A percentile compares a stretch with the other conserved stretches of the same genome.
Conservation (phyloP, 164 flowering plant species). For the Vitis cinerea region DNA sequence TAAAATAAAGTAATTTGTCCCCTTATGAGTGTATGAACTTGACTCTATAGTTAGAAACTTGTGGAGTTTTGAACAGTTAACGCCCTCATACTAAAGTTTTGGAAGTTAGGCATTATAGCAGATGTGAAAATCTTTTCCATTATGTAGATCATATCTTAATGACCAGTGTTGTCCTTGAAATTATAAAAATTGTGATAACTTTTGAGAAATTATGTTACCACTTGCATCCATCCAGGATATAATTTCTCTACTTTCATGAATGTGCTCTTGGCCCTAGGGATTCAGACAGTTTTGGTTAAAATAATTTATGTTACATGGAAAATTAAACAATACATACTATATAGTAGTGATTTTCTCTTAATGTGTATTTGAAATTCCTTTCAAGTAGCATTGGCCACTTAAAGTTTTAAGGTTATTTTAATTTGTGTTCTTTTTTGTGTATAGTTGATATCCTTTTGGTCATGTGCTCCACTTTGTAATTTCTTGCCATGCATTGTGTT, state of each 20-base stretch:
- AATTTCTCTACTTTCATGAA: neutral
- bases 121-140: too few relatives aligned
- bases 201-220: too few relatives aligned
- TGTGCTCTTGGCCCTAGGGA: neutral
- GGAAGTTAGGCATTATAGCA: too few relatives aligned
- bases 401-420: neutral
- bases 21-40: too few relatives aligned
- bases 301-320: neutral
- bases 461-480: constrained; percentile 6
- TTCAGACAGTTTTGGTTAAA: neutral
- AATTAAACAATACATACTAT: neutral
- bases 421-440: neutral
- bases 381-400: neutral
- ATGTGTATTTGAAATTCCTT: neutral
- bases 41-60: too few relatives aligned
- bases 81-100: too few relatives aligned
- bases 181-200: too few relatives aligned
- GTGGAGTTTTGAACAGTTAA: too few relatives aligned
- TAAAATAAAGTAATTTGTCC: too few relatives aligned
- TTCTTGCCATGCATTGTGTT: constrained; percentile 11
- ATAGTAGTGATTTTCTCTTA: neutral
- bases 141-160: too few relatives aligned
- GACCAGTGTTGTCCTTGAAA: too few relatives aligned
- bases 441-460: constrained; percentile 2
- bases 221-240: too few relatives aligned